phyloP scores from a whole-genome alignment of 495 filamentous ascomycete species.

The Xylaria grammica region DNA sequence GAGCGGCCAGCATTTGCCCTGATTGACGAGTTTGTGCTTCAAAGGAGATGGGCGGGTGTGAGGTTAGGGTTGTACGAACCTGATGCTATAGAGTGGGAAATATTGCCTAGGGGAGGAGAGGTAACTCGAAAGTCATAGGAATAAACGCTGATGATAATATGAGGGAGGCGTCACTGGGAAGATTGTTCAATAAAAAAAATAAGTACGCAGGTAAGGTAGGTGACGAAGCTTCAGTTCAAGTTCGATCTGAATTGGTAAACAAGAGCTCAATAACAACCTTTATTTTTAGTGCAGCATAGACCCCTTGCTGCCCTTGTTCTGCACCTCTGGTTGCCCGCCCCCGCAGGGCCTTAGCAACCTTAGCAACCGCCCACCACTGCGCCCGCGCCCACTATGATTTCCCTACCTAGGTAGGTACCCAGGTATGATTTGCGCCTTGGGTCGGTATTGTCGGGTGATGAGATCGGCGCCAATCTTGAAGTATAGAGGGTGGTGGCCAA shows the following conservation, averaged over 20 bases:
- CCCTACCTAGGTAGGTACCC: not conserved
- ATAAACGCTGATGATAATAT: slow-evolving; percentile 12
- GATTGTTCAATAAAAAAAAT: not conserved
- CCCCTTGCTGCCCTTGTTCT: slow-evolving; percentile 13
- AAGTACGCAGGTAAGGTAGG: too few species aligned
- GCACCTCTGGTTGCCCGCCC: slow-evolving; percentile 17
- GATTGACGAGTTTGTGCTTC: not conserved
- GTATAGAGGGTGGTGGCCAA: too few species aligned
- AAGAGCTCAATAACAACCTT: not conserved
- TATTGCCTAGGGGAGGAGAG: slow-evolving; percentile 19
- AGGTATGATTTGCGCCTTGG: not conserved
- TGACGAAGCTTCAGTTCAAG: slow-evolving; percentile 8
- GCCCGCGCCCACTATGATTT: not conserved
- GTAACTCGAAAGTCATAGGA: slow-evolving; percentile 1
- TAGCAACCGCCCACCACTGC: slow-evolving; percentile 22
- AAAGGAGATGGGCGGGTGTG: not conserved
- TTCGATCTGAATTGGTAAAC: slow-evolving; percentile 3
- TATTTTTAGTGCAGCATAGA: not conserved
- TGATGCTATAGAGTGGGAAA: slow-evolving; percentile 19
- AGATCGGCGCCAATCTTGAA: slow-evolving; percentile 17
- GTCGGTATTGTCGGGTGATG: too few species aligned
- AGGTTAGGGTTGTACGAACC: slow-evolving; percentile 34
- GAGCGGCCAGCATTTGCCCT: not conserved
- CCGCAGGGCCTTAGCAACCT: slow-evolving; percentile 23
- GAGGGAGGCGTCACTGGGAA: slow-evolving; percentile 12